Base-by-base conservation (phyloP, 176 grass and related monocot species). In the Cenchrus americanus region DNA sequence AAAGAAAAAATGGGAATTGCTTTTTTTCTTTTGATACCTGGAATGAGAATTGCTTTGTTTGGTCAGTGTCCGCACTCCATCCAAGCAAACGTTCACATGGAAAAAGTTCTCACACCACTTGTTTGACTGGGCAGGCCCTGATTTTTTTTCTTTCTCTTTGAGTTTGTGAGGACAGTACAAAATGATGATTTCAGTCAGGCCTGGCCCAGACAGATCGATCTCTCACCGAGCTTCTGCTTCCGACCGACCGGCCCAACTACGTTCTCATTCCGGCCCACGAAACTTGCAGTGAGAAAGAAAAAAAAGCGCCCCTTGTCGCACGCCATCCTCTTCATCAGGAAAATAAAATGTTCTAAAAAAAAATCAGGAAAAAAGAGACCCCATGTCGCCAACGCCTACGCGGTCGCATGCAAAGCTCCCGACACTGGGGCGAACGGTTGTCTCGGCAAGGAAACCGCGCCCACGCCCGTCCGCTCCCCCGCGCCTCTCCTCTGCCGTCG, bases 401-500 rank as follows among this genome's bases (percentile, higher is more conserved):
- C 69, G 46, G 70, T 23, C 70, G 47, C 70, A 75, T 75, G 50
- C 72, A 55, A 34, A 34, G 50, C 50, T 18, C n/a, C 10, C 42
- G 43, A 14, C 43, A 43, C 46, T 15, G 46, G 23, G 64, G 49
- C 65, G 65, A 81, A 69, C 65, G 79, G 49, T 32, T 69, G 65
- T 69, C 68, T 58, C 79, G 79, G 79, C 79, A 69, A 43, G 49
- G 65, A 81, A 81, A 17, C 30, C 79, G 79, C 79, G 65, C 64
- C 77, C 11, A 2, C 47, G 26, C 18, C 62, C 32, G 22, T 19
- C 5, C 63, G 19, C 78, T 47, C 34, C 34, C 62, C 8, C 47
- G 47, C 49, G 55, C 65, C 58, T 43, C 79, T 41, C 32, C 50
- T 42, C 65, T 65, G n/a, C 34, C 49, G 63, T 34, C 78, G 48